Base-by-base conservation (phyloP, 2,329 filamentous ascomycete genomes). In the Aspergillus calidoustus region DNA sequence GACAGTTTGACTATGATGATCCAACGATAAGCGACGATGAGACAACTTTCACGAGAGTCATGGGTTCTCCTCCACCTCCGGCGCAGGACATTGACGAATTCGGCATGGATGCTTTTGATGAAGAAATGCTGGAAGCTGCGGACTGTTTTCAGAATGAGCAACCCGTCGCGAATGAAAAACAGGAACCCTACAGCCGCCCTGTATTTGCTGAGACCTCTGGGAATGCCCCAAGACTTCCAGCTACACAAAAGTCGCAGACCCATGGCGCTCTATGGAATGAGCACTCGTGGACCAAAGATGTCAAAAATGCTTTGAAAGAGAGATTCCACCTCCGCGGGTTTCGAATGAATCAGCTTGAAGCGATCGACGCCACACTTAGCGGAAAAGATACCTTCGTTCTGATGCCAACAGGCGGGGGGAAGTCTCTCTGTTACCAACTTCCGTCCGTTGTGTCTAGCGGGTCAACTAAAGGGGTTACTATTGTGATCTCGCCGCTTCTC, bases 321-420 rank as follows among this genome's bases (percentile, higher is more conserved):
- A 85, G 88, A 3, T 99, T 99, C 72, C 86, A 89, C 65, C 89
- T 99, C 75, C 87, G 86, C 57, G 92, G 92, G 0, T 99, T 99
- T 72, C 88, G 96, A 31, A 87, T 89, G 57, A 95, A 97, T 72
- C 95, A 99, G 73, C 83, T 98, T 1, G 92, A 98, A 76, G 93
- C 95, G 15, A 97, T 99, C 76, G 98, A 99, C 76, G 90, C 93
- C 1, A 98, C 95, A 0, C 81, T 99, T 50, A 83, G 82, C 31
- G 95, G 94, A 3, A 89, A 94, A 66, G 94, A 99, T 77, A 90
- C 91, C 0, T 99, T 99, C 74, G 91, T 99, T 17, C 82, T 99
- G 44, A 99, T 99, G 95, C 95, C 96, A 2, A 99, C 95, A 0
- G 95, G 95, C 57, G 95, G 95, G 63, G 95, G 95, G 47, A 99